Base-by-base conservation (phyloP, 805 yeast species). In the Candida anglica region DNA sequence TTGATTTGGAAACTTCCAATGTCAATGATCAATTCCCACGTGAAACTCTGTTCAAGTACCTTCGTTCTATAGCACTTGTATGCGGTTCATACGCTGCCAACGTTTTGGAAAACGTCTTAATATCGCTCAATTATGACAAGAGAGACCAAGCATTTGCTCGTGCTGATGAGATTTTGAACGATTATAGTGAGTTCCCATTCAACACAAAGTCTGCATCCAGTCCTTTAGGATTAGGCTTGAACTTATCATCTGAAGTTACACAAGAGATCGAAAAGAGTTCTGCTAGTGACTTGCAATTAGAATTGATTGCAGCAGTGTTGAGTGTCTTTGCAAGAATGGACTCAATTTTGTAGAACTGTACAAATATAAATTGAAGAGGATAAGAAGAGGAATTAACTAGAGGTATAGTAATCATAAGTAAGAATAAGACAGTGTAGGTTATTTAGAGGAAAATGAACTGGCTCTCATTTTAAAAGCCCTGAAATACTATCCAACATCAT, bases 31-130 rank as follows among this genome's bases (percentile, higher is more conserved):
- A 75, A 53, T 86, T 86, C 60, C 85, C 94, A 5, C 75, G 72
- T 18, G 70, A 73, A 9, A 73, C 84, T 1, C 76, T 82, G 25
- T 84, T 75, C 65, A 76, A 80, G 45, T 70, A 76, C 51, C 69
- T 93, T 37, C 77, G 98, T 50, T 73, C 95, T 3, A 70, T 93
- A 27, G 73, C 93, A 16, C 73, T 93, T 44, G 86, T 87, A 14
- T 81, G 89, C 48, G 94, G 94, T 13, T 78, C 96, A 14, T 87
- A 86, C 54, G 97, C 98, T 19, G 98, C 97, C 27, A 93, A 88
- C 56, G 98, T 93, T 9, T 73, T 93, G 47, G 98, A 93, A 50
- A 93, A 91, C 53, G 91, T 87, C 3, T 69, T 89, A 39, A 68
- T 79, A 28, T 70, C 81, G 19, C 69, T 89, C 42, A 81, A 80